Percentiles rank a stretch among this genome's conserved stretches.
Evolutionary conservation across 1,284 basidiomycete genomes (phyloP).

Genomic region (Sanguinoderma infundibulare): DNA sequence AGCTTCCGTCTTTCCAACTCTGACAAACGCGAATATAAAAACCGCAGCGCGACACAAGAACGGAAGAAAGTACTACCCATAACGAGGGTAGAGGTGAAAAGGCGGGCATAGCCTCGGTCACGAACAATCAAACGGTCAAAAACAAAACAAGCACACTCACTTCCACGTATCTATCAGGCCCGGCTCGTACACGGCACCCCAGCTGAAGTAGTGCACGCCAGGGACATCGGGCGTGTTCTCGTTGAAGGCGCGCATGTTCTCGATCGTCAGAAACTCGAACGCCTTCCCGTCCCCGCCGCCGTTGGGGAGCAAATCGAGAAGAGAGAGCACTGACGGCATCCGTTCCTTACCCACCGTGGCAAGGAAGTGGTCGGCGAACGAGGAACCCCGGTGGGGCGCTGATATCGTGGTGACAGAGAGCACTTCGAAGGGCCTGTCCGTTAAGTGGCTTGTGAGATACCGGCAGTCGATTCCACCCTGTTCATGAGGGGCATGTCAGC

Average conservation of each 20-base stretch:
- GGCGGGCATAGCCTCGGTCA: background rate
- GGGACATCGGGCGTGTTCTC: slow-evolving; percentile 78
- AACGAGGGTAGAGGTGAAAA: background rate
- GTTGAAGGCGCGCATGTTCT: slow-evolving; percentile 90
- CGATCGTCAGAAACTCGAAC: slow-evolving; percentile 86
- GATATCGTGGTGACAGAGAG: slow-evolving; percentile 92
- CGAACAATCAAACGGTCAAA: background rate
- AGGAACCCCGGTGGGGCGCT: slow-evolving; percentile 91
- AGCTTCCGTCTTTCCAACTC: background rate
- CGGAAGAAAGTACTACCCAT: background rate
- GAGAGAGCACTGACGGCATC: slow-evolving; percentile 64
- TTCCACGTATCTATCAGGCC: slow-evolving; percentile 90
- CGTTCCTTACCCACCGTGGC: slow-evolving; percentile 73
- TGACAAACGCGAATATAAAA: slow-evolving; percentile 4
- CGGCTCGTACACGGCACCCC: slow-evolving; percentile 90
- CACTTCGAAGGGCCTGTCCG: slow-evolving; percentile 67
- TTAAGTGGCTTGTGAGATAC: slow-evolving; percentile 80
- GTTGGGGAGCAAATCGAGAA: slow-evolving; percentile 82
- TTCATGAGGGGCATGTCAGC: slow-evolving; percentile 9
- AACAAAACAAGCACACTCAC: slow-evolving; percentile 39
- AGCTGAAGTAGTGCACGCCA: slow-evolving; percentile 88
- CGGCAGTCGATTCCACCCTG: slow-evolving; percentile 94
- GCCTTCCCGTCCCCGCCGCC: slow-evolving; percentile 92
- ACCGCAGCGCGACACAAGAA: background rate
- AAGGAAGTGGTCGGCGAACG: slow-evolving; percentile 93